phyloP scores from a whole-genome alignment of 306 rosid species.

The Geum urbanum region DNA sequence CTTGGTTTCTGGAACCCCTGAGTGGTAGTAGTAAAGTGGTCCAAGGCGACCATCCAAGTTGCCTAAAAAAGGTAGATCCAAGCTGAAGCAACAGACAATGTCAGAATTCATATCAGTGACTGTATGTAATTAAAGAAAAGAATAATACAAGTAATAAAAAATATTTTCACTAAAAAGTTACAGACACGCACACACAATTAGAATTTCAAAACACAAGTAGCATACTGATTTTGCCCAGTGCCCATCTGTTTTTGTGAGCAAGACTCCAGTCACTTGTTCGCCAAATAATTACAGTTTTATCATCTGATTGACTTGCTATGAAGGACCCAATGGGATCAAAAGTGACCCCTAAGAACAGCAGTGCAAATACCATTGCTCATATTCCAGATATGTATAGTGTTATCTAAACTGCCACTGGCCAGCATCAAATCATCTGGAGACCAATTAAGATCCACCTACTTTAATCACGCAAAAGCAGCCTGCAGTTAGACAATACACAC shows the following conservation, averaged over 20 bases:
- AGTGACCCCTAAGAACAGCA: conserved; percentile 96
- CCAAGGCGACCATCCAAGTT: conserved; percentile 99
- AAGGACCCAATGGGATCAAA: conserved; percentile 99
- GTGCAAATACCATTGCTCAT: conserved; percentile 91
- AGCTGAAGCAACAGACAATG: conserved; percentile 52
- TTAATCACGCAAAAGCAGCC: conserved; percentile 63
- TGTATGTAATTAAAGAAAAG: no score
- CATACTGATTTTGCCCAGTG: conserved; percentile 97
- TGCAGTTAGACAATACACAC: conserved; percentile 48
- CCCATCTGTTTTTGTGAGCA: conserved; percentile 91
- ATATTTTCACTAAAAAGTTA: no score
- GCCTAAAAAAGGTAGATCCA: conserved; percentile 94
- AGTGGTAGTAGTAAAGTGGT: conserved; percentile 94
- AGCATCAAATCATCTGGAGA: conserved; percentile 92
- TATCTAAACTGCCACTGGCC: conserved; percentile 98
- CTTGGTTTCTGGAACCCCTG: conserved; percentile 99
- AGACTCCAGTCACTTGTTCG: conserved; percentile 99
- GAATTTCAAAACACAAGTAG: neutral
- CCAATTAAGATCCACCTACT: conserved; percentile 99
- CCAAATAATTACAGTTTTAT: conserved; percentile 97
- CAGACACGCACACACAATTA: no score
- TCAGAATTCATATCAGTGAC: conserved; percentile 29
- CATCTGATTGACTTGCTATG: conserved; percentile 97
- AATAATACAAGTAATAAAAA: no score
- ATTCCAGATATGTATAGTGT: conserved; percentile 91